Evolutionary conservation across 352 stramenopile genomes (phyloP).

Genomic region (Pythium brassicae): DNA sequence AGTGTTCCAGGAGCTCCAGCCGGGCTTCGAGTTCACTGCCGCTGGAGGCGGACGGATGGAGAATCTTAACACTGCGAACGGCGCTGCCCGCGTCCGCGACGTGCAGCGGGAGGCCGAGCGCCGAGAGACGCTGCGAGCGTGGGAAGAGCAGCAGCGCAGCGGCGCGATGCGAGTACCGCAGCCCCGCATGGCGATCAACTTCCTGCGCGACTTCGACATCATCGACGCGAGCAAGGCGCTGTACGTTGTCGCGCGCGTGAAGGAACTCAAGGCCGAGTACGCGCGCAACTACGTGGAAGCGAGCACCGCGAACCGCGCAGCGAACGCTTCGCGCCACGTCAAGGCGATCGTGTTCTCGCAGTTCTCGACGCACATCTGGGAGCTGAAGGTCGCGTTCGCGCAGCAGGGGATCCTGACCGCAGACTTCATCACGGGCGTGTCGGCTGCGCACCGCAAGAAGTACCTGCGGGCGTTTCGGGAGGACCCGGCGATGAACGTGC

Average conservation of each 20-base stretch:
- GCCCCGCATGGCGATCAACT: constrained; percentile 17
- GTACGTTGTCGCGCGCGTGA: constrained; percentile 63
- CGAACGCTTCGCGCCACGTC: constrained; percentile 23
- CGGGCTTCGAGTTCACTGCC: constrained; percentile 66
- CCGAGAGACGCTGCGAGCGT: neutral
- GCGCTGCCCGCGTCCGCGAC: neutral
- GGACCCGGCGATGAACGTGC: constrained; percentile 78
- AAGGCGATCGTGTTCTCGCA: constrained; percentile 86
- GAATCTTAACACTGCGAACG: constrained; percentile 7
- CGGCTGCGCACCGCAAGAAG: constrained; percentile 39
- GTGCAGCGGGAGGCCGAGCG: constrained; percentile 1
- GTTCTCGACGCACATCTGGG: constrained; percentile 79
- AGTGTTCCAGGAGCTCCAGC: constrained; percentile 85
- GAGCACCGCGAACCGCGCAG: constrained; percentile 1
- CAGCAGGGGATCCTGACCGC: constrained; percentile 60
- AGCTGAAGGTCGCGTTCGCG: constrained; percentile 60
- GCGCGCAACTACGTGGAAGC: constrained; percentile 11
- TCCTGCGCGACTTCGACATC: constrained; percentile 26
- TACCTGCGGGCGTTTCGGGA: constrained; percentile 51
- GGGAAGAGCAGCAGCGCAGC: constrained; percentile 1
- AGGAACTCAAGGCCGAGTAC: constrained; percentile 57
- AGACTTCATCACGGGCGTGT: constrained; percentile 59
- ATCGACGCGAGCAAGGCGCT: constrained; percentile 71
- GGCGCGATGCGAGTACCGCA: constrained; percentile 3
- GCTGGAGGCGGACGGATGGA: constrained; percentile 9